Evolutionary conservation across 2,329 filamentous ascomycete species (phyloP).

Genomic region (Paracorniculantispora psalliotae): DNA sequence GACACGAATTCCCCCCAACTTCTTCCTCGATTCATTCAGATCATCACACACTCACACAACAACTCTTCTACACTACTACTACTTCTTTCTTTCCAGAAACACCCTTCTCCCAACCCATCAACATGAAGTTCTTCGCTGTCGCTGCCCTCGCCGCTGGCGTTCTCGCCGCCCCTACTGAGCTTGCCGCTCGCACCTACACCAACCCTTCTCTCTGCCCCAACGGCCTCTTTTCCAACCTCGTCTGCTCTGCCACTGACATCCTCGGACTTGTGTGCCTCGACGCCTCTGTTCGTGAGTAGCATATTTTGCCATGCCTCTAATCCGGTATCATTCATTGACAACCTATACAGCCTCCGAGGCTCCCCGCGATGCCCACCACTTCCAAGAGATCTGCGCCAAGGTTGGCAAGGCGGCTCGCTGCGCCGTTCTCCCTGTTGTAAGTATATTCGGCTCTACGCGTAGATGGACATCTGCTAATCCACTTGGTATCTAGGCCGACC

Average conservation of each 20-base stretch:
- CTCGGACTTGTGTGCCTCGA: conserved; percentile 14
- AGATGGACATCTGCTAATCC: background rate
- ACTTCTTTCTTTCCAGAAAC: background rate
- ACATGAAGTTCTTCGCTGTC: conserved; percentile 19
- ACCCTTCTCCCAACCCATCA: conserved; percentile 10
- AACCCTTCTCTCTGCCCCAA: background rate
- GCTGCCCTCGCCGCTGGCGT: conserved; percentile 17
- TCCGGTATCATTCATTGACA: background rate
- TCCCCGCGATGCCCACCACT: background rate
- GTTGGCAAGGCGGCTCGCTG: conserved; percentile 11
- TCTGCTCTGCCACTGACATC: conserved; percentile 17
- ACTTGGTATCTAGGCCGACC: background rate
- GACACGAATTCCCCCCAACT: background rate
- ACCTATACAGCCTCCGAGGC: background rate
- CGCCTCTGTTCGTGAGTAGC: background rate
- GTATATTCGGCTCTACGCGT: background rate
- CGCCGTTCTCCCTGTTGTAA: background rate
- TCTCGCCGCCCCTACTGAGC: conserved; percentile 15
- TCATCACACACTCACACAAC: background rate
- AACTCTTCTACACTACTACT: background rate
- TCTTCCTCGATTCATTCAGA: background rate
- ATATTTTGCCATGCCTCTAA: too few relatives aligned
- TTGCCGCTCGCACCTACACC: background rate
- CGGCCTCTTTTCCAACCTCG: conserved; percentile 14
- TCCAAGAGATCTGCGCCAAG: background rate